phyloP scores from a whole-genome alignment of 768 basidiomycete genomes.

The Lentinula raphanica region DNA sequence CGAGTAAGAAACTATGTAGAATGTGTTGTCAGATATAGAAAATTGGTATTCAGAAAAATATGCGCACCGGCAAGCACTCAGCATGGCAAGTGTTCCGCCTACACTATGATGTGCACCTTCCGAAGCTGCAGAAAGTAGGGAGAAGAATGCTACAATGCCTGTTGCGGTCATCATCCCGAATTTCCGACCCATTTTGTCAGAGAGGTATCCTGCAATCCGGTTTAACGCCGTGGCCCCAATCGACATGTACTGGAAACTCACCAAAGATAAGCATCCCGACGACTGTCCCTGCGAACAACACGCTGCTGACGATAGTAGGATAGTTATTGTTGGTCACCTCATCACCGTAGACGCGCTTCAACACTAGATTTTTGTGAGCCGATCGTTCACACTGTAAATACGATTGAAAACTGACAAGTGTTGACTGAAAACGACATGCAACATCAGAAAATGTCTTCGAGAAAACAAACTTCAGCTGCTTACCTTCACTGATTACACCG shows the following conservation, averaged over 20 bases:
- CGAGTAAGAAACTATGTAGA: constrained; percentile 81
- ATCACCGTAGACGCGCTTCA: constrained; percentile 65
- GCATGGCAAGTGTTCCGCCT: constrained; percentile 70
- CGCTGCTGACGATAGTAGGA: constrained; percentile 55
- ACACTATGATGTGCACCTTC: constrained; percentile 70
- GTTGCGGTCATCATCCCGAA: constrained; percentile 88
- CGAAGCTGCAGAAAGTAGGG: constrained; percentile 76
- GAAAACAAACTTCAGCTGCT: constrained; percentile 19
- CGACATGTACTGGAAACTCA: constrained; percentile 10
- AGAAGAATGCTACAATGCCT: constrained; percentile 80
- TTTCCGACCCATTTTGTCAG: constrained; percentile 83
- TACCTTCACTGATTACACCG: constrained; percentile 72
- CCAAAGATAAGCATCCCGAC: constrained; percentile 82
- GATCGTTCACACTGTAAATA: background rate
- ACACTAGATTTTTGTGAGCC: constrained; percentile 36
- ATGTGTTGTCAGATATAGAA: background rate
- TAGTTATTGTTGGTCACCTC: constrained; percentile 53
- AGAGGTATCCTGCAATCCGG: constrained; percentile 50
- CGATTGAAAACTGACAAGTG: constrained; percentile 42
- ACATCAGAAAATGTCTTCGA: background rate
- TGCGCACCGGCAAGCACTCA: constrained; percentile 68
- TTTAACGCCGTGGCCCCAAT: background rate
- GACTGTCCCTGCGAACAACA: constrained; percentile 78
- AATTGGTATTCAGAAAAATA: background rate
- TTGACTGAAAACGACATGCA: constrained; percentile 48